Base-by-base conservation (phyloP, 1,284 basidiomycete genomes). In the Malassezia japonica region DNA sequence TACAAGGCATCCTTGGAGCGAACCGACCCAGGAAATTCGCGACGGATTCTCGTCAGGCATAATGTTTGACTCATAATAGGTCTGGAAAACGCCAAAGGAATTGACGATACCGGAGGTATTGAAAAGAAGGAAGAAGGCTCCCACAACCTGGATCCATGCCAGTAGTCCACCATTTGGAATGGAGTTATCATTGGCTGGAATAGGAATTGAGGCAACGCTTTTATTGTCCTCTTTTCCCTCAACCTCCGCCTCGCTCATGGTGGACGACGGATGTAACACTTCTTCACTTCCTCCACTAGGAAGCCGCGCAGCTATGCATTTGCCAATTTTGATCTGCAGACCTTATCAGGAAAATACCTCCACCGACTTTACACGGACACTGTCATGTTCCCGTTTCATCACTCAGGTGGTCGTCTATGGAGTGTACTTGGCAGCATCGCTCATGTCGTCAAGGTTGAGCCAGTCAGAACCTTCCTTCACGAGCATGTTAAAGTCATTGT, bases 11-110 rank as follows among this genome's bases (percentile, higher is more conserved):
- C 55, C 56, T 40, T 62, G 59, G 27, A 65, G 47, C 1, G 58
- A 55, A 12, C 60, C 62, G n/a, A 65, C 62, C 62, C 62, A 65
- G 6, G 60, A 27, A 23, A 65, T 57, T 21, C 55, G 47, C 16
- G 50, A 56, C 0, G 56, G 16, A 10, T 32, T 42, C 9, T 31
- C 20, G 16, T 34, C 31, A 3, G n/a, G 16, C 9, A 34, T 6
- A 5, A 44, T 36, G 5, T 48, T 48, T 8, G 36, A 31, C 23
- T 62, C 51, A 21, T 62, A 62, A 43, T 65, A 65, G 24, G 56
- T 55, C 20, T 64, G 60, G 23, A 52, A 62, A 28, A 61, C 55
- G 8, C 62, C 62, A 43, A 61, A 65, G 16, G 57, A 45, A 42
- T 65, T 65, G 29, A 59, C 39, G 18, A 57, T 56, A 33, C 63